Base-by-base conservation (phyloP, 2,329 filamentous ascomycete species). In the Ophiocordyceps polyrhachis-furcata region DNA sequence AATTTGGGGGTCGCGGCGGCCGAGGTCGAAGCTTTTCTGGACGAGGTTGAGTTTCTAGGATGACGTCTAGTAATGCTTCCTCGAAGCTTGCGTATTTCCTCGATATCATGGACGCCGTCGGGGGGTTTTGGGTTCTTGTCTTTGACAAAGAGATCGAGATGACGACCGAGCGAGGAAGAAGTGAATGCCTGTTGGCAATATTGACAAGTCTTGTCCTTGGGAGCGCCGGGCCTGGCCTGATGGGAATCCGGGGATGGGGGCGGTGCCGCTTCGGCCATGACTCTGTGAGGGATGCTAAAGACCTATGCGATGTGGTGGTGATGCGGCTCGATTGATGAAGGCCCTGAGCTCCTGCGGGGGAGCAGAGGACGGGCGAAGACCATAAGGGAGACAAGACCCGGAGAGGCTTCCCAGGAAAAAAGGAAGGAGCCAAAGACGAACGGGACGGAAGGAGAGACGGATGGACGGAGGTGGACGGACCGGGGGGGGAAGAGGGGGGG, bases 91-190 rank as follows among this genome's bases (percentile, higher is more conserved):
- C 76, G 74, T 55, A 96, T 96, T 61, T 85, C 84, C 8, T 89
- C 84, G 47, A 95, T 84, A 65, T 93, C 73, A 62, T 96, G 89
- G 41, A 94, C 66, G 43, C 88, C 88, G 63, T 96, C 89, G 7
- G 82, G 67, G 1, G 80, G 73, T 62, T 88, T 91, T 1, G 89
- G 86, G 60, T 95, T 95, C 66, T 87, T 93, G 47, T 87, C 81
- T 57, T 87, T 88, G 55, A 95, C 88, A 61, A 93, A 95, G 37
- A 94, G 75, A 60, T 96, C 89, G 52, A 95, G 79, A 63, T 96
- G 89, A 41, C 89, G 81, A 43, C 89, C 89, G 44, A 96, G 76
- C 2, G 86, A 93, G 15, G 87, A 94, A 1, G 88, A 95, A 15
- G 89, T 95, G 58, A 95, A 96, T 7, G 81, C 72, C 61, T 94